These are phyloP conservation scores for Fusarium mundagurra DNA, from an alignment of 2,329 filamentous ascomycete species.

Conservation along the genomic window DNA sequence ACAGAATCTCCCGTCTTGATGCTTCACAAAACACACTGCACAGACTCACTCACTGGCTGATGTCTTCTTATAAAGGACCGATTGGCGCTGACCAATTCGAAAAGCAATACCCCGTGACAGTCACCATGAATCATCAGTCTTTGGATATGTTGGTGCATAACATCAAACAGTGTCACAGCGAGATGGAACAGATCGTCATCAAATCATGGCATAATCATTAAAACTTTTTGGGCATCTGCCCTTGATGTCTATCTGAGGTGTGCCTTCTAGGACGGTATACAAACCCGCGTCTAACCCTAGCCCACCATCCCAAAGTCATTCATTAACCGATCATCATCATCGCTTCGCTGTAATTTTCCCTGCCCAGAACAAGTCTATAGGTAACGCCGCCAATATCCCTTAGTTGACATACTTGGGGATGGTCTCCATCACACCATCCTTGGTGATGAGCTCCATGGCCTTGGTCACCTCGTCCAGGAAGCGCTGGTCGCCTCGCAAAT, in stretches of 20 bases:
- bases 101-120: neutral
- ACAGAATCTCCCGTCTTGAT: neutral
- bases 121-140: too few relatives aligned
- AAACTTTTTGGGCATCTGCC: slow-evolving; percentile 26
- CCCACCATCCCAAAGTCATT: slow-evolving; percentile 15
- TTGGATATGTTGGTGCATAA: too few relatives aligned
- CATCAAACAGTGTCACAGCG: neutral
- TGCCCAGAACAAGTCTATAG: neutral
- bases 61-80: accelerated
- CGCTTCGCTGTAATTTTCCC: slow-evolving; percentile 18
- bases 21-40: neutral
- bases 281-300: neutral
- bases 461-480: slow-evolving; percentile 58
- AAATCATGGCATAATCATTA: slow-evolving; percentile 30
- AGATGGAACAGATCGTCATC: neutral
- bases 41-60: too few relatives aligned
- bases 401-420: slow-evolving; percentile 58
- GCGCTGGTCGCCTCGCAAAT: slow-evolving; percentile 58
- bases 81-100: neutral
- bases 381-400: neutral
- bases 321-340: slow-evolving; percentile 17
- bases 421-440: slow-evolving; percentile 60
- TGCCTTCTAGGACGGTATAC: neutral
- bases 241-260: slow-evolving; percentile 22
- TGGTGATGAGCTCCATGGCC: slow-evolving; percentile 58